Conservation (phyloP, 2,329 filamentous ascomycete genomes). For the Ilyonectria mors-panacis region DNA sequence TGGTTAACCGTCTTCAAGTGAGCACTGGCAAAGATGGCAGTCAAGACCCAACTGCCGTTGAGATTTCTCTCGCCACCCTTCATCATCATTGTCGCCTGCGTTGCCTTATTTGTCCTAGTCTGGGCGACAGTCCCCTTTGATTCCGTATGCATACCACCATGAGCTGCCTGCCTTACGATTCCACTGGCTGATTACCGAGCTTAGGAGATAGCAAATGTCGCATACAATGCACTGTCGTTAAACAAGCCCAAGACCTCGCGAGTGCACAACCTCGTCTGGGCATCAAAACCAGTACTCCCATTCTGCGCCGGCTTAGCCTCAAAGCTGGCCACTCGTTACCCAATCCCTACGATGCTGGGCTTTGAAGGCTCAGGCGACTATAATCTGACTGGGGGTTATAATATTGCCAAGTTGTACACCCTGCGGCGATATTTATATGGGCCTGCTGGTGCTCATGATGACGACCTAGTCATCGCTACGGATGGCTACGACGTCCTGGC, state of each 20-base stretch:
- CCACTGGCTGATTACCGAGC: not conserved
- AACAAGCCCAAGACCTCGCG: constrained; percentile 6
- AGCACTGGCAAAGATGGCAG: not conserved
- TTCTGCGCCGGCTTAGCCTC: constrained; percentile 35
- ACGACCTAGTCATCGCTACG: constrained; percentile 43
- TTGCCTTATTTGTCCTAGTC: not conserved
- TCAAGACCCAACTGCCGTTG: not conserved
- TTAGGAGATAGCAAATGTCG: not conserved
- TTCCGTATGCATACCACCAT: not conserved
- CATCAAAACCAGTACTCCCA: constrained; percentile 21
- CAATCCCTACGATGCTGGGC: constrained; percentile 32
- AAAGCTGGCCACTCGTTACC: constrained; percentile 34
- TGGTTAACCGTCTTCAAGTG: not conserved
- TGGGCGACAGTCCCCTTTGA: not conserved
- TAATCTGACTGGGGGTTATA: constrained; percentile 28
- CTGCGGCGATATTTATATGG: constrained; percentile 37
- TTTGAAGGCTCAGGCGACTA: constrained; percentile 35
- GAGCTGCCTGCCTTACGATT: not conserved
- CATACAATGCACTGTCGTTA: not conserved
- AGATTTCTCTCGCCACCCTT: not conserved
- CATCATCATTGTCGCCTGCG: not conserved
- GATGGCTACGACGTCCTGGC: constrained; percentile 46
- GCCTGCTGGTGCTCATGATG: constrained; percentile 4
- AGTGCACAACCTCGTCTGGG: constrained; percentile 33
- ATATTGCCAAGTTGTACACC: constrained; percentile 40